These are phyloP conservation scores for Bolboschoenus planiculmis DNA, from an alignment of 176 grass and related monocot genomes.

Conservation along the genomic window DNA sequence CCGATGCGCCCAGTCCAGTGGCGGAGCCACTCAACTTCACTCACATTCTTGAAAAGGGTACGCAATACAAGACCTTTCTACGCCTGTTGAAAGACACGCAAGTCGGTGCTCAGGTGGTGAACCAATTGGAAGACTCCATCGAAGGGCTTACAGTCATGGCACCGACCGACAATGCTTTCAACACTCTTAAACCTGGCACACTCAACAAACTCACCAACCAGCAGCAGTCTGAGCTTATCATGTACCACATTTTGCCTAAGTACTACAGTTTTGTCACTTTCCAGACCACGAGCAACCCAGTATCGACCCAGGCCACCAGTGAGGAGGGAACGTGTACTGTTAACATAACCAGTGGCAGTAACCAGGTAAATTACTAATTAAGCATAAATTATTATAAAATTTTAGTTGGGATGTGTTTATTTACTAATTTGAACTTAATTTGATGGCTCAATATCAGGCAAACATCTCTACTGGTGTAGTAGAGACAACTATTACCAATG, in stretches of 20 bases:
- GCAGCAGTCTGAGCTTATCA: conserved; percentile 36
- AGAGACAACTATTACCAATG: conserved; percentile 18
- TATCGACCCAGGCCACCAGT: conserved; percentile 36
- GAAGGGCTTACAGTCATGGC: conserved; percentile 37
- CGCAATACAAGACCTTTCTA: conserved; percentile 38
- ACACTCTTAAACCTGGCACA: conserved; percentile 27
- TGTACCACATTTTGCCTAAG: conserved; percentile 46
- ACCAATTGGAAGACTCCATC: conserved; percentile 25
- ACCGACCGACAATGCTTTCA: conserved; percentile 35
- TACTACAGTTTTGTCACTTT: conserved; percentile 41
- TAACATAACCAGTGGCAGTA: conserved; percentile 32
- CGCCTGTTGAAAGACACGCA: conserved; percentile 48
- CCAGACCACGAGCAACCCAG: conserved; percentile 42
- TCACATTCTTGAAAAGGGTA: conserved; percentile 36
- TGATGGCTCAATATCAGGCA: background rate
- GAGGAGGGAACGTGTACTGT: conserved; percentile 29
- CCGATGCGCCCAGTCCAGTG: conserved; percentile 24
- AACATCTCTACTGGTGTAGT: conserved; percentile 31
- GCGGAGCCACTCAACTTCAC: conserved; percentile 27
- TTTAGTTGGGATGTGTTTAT: background rate
- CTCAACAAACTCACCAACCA: conserved; percentile 40
- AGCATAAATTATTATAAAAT: background rate
- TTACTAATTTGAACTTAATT: background rate
- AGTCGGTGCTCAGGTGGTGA: conserved; percentile 36
- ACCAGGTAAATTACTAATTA: conserved; percentile 17